phyloP scores from a whole-genome alignment of 2,329 filamentous ascomycete genomes.

The Aureobasidium sp. region DNA sequence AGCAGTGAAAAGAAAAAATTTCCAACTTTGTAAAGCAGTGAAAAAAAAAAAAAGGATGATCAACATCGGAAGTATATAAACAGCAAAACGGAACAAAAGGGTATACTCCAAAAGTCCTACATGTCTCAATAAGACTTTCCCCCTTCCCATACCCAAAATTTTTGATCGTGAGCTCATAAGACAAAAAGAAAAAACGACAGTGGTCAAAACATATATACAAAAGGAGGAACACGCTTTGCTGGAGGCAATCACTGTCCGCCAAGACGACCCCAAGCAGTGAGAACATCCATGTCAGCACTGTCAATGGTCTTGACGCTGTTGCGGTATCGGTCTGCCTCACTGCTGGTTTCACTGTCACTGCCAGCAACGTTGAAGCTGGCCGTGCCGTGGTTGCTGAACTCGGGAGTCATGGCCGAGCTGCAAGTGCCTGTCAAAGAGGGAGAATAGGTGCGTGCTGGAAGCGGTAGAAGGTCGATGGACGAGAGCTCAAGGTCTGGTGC shows the following conservation, averaged over 20 bases:
- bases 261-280: constrained; percentile 17
- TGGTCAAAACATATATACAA: constrained; percentile 1
- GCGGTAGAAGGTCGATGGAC: constrained; percentile 16
- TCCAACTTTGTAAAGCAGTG: not conserved
- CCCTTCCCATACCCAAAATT: not conserved
- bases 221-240: not conserved
- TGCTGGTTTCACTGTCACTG: constrained; percentile 1
- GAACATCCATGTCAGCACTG: constrained; percentile 15
- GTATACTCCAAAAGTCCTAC: not conserved
- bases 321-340: not conserved
- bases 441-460: constrained; percentile 7
- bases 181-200: not conserved
- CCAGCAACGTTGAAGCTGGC: not conserved
- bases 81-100: not conserved
- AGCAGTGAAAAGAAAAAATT: no score
- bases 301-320: constrained; percentile 16
- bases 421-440: constrained; percentile 9
- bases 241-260: constrained; percentile 15
- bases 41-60: not conserved
- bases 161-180: constrained; percentile 6
- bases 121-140: not conserved
- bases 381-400: not conserved
- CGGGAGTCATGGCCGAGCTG: constrained; percentile 15
- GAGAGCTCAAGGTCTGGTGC: constrained; percentile 20
- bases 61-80: not conserved